Evolutionary conservation across 495 filamentous ascomycete species (phyloP), one percentile per base, ranked within the genome.

Genomic region (Hyaloscypha bicolor): DNA sequence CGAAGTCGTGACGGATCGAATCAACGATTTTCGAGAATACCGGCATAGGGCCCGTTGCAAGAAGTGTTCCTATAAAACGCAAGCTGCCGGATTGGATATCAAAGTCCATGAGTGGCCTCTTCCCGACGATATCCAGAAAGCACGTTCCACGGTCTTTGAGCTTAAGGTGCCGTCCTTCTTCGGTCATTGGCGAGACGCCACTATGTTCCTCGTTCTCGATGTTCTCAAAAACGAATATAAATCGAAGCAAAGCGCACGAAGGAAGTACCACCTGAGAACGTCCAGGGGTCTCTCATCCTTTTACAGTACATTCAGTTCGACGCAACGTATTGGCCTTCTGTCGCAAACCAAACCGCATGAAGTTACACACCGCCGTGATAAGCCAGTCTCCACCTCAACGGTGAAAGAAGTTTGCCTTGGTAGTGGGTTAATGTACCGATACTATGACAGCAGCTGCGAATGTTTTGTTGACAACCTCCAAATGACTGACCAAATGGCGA

Each of bases 31-130:
- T 19, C 42, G 42, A 14, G 42, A 48, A 19, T 11, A 48, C 4
- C 42, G 16, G 9, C 42, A 48, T 19, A 48, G 42, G 1, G 4
- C 9, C 6, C 1, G 42, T 14, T 48, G 42, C 42, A 48, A 48
- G 3, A 48, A 48, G 16, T 48, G 42, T 48, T 48, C 42, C 4
- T 48, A 48, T 3, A 48, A 48, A 12, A 16, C 9, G 9, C 11
- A 48, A 14, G 42, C 42, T 16, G 42, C 11, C 11, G 42, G 4
- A 14, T 48, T 48, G 42, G 16, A 3, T 48, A 19, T 48, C 42
- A 48, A 4, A 19, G 16, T 48, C 42, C 78, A 88, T 63, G 88
- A 91, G 68, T 90, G 86, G 87, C 88, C 89, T 4, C 73, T 91
- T 9, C 85, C 88, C 0, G 16, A n/a, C 0, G 58, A 78, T 21